phyloP scores from a whole-genome alignment of 495 filamentous ascomycete genomes.

The Aspergillus funiculosus region DNA sequence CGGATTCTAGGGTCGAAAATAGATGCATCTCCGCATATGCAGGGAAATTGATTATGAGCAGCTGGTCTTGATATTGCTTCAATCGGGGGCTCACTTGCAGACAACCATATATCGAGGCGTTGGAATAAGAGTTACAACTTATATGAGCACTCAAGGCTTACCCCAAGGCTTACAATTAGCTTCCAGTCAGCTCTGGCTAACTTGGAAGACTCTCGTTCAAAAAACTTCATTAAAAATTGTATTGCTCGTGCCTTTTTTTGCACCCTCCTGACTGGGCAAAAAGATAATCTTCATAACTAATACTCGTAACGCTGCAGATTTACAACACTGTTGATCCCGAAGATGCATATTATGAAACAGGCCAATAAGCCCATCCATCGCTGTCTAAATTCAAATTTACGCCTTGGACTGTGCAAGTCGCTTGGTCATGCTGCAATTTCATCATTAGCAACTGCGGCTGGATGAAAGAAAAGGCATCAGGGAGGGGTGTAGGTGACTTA shows the following conservation, averaged over 20 bases:
- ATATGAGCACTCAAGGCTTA: too few species aligned
- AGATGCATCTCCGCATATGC: too few species aligned
- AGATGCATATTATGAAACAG: conserved; percentile 18
- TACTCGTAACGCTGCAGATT: conserved; percentile 21
- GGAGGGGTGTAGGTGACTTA: conserved; percentile 44
- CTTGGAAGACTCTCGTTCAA: too few species aligned
- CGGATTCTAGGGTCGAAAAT: too few species aligned
- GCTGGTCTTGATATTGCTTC: too few species aligned
- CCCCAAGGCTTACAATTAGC: too few species aligned
- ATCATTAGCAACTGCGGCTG: conserved; percentile 20
- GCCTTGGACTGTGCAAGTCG: conserved; percentile 35
- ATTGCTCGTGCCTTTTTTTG: conserved; percentile 17
- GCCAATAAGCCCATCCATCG: conserved; percentile 3
- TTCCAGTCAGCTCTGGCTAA: too few species aligned
- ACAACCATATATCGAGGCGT: too few species aligned
- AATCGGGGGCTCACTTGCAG: too few species aligned
- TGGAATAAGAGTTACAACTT: too few species aligned
- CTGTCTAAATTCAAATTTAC: conserved; percentile 16
- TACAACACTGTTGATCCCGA: conserved; percentile 13
- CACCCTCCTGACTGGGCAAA: conserved; percentile 8
- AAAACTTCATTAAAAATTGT: conserved; percentile 6
- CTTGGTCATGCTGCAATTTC: conserved; percentile 48
- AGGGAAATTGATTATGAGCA: too few species aligned
- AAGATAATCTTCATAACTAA: conserved; percentile 13
- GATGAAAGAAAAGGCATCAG: not conserved